phyloP scores from a whole-genome alignment of 257 asterid genomes.

The Perilla frutescens region DNA sequence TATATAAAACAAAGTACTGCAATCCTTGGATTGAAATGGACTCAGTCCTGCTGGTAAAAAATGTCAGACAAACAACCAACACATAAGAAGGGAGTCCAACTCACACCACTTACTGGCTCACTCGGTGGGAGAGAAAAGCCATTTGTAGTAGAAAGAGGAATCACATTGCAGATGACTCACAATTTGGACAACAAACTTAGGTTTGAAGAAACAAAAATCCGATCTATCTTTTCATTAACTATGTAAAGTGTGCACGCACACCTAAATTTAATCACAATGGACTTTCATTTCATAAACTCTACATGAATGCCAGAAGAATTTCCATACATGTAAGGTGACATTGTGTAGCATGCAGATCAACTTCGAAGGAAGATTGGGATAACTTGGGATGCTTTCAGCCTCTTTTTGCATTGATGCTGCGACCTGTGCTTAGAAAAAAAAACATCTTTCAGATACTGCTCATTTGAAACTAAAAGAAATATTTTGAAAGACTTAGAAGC shows the following conservation, averaged over 20 bases:
- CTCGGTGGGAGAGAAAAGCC: neutral
- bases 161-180: neutral
- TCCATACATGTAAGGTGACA: conserved; percentile 88
- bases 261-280: conserved; percentile 5
- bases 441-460: neutral
- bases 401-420: conserved; percentile 98
- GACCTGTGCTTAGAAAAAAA: conserved; percentile 57
- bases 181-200: neutral
- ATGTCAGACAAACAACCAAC: neutral
- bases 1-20: too few species aligned
- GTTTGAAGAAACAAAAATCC: neutral
- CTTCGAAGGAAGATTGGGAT: conserved; percentile 95
- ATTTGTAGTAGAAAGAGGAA: neutral
- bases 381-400: conserved; percentile 83
- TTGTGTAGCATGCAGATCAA: conserved; percentile 87
- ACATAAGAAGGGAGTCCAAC: too few species aligned
- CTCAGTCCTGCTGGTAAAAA: too few species aligned
- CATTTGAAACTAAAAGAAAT: conserved; percentile 27
- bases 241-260: neutral
- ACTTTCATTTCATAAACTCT: conserved; percentile 14
- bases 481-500: neutral
- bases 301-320: conserved; percentile 16
- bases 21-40: too few species aligned
- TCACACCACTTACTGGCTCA: too few species aligned
- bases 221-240: neutral